Evolutionary conservation across 2,329 filamentous ascomycete genomes (phyloP).

Genomic region (Epichloe elymi): DNA sequence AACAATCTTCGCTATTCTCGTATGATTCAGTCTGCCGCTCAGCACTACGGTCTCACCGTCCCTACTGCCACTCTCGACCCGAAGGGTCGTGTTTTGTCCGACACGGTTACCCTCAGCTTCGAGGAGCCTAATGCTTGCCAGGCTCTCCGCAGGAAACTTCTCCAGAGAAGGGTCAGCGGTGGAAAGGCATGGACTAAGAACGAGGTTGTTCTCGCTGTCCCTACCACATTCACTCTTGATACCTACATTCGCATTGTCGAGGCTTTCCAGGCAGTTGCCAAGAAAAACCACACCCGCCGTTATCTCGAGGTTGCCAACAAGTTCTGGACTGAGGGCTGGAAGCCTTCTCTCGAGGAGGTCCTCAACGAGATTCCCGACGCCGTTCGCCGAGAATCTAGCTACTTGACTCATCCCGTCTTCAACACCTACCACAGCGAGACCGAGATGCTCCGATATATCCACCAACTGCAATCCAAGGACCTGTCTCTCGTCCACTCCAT

Average conservation of each 20-base stretch:
- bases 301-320: constrained; percentile 21
- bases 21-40: constrained; percentile 52
- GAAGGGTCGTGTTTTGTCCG: constrained; percentile 53
- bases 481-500: constrained; percentile 90
- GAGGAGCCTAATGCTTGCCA: constrained; percentile 10
- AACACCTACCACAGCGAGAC: constrained; percentile 93
- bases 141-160: constrained; percentile 24
- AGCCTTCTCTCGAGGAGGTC: constrained; percentile 22
- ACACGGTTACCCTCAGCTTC: constrained; percentile 60
- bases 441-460: constrained; percentile 83
- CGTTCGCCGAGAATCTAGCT: constrained; percentile 60
- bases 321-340: constrained; percentile 26
- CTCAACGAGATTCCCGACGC: constrained; percentile 34
- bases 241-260: constrained; percentile 11
- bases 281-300: constrained; percentile 12
- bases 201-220: constrained; percentile 15
- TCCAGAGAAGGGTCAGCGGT: constrained; percentile 53
- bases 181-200: constrained; percentile 42
- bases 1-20: constrained; percentile 59
- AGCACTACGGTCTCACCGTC: constrained; percentile 50
- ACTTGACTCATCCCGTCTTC: constrained; percentile 84
- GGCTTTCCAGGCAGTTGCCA: constrained; percentile 16
- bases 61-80: constrained; percentile 41
- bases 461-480: constrained; percentile 88
- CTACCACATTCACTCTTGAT: constrained; percentile 13